Conservation (phyloP, 2,329 filamentous ascomycete species). For the Leptodontidium sp. region DNA sequence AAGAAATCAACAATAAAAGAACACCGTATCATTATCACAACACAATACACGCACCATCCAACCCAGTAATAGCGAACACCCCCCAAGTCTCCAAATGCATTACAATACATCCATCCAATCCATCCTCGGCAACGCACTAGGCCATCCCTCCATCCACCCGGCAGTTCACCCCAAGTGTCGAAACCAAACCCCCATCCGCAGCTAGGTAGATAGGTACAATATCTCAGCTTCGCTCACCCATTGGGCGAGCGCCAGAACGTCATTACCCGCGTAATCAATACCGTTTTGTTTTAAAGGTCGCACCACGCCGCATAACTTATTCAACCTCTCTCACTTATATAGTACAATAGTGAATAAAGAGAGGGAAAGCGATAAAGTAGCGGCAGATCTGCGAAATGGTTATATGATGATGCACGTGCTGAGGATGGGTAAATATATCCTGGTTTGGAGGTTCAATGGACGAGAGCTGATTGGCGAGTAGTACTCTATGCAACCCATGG, state of each 20-base stretch:
- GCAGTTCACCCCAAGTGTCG: constrained; percentile 6
- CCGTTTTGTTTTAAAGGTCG: constrained; percentile 9
- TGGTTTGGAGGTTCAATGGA: too few species aligned
- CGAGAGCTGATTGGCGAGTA: not conserved
- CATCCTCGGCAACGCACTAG: not conserved
- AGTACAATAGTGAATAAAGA: not conserved
- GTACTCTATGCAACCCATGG: not conserved
- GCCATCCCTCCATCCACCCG: not conserved
- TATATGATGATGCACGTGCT: not conserved
- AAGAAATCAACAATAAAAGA: not conserved
- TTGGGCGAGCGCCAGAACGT: constrained; percentile 6
- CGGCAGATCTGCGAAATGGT: constrained; percentile 3
- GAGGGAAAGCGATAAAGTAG: too few species aligned
- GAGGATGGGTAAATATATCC: not conserved
- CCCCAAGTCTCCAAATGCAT: not conserved
- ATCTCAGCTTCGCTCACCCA: not conserved
- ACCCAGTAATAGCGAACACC: not conserved
- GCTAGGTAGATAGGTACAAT: too few species aligned
- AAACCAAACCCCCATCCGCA: not conserved
- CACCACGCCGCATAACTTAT: too few species aligned
- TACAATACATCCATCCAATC: not conserved
- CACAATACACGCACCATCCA: not conserved
- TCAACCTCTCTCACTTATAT: too few species aligned
- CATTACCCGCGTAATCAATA: constrained; percentile 6
- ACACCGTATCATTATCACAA: not conserved